These are phyloP conservation scores for Pseudogymnoascus sp. DNA, from an alignment of 2,329 filamentous ascomycete genomes.

Conservation along the genomic window DNA sequence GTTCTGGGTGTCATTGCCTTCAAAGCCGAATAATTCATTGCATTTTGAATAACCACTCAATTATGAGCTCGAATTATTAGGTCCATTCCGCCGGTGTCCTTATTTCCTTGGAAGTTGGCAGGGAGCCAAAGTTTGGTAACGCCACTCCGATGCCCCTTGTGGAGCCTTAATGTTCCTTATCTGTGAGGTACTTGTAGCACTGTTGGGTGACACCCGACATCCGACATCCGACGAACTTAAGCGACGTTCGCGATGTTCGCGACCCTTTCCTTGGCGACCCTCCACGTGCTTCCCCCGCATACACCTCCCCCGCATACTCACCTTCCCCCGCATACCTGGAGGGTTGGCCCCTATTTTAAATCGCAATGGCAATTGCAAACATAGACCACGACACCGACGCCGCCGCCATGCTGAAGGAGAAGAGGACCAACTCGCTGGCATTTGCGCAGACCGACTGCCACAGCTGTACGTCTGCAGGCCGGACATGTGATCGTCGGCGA, in stretches of 20 bases:
- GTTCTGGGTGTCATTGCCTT: background rate
- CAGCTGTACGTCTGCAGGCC: slow-evolving; percentile 19
- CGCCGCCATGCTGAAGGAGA: slow-evolving; percentile 26
- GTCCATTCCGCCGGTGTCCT: background rate
- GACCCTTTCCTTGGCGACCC: background rate
- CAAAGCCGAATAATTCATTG: background rate
- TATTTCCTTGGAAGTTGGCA: background rate
- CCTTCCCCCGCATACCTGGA: background rate
- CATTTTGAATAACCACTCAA: background rate
- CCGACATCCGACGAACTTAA: background rate
- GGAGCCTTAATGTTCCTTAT: background rate
- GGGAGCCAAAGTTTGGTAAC: background rate
- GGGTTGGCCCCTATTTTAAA: background rate
- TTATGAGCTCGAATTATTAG: background rate
- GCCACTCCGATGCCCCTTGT: background rate
- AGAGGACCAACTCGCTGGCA: slow-evolving; percentile 19
- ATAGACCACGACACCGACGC: background rate
- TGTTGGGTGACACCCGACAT: background rate
- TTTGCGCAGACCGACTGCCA: slow-evolving; percentile 24
- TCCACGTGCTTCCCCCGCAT: background rate
- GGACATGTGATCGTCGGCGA: slow-evolving; percentile 23
- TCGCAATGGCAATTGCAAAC: background rate
- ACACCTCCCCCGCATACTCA: background rate
- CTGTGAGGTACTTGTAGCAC: background rate
- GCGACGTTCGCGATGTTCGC: background rate